Percentiles rank a stretch among this genome's conserved stretches.
Conservation (phyloP, 768 basidiomycete genomes). For the Suillus alpinus region DNA sequence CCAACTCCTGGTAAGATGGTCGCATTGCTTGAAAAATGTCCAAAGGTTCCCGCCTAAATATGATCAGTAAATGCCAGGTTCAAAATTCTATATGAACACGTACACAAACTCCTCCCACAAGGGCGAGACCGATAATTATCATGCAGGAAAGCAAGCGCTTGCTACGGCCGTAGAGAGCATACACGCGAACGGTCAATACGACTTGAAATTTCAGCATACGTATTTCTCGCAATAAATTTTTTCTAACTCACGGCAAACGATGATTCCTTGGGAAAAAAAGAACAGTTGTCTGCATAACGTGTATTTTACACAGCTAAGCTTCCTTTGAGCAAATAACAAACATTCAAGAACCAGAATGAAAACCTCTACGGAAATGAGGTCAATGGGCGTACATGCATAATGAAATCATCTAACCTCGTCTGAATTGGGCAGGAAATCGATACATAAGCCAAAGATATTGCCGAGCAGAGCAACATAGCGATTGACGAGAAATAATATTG, state of each 20-base stretch:
- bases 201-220: not conserved
- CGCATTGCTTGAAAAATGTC: not conserved
- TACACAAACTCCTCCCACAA: not conserved
- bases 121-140: not conserved
- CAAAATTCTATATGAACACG: not conserved
- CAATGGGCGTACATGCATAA: not conserved
- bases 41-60: not conserved
- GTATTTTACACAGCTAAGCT: not conserved
- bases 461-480: constrained; percentile 48
- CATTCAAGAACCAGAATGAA: not conserved
- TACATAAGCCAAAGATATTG: constrained; percentile 28
- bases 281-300: not conserved
- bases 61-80: not conserved
- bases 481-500: constrained; percentile 47
- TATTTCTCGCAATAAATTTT: not conserved
- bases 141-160: not conserved
- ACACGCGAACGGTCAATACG: not conserved
- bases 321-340: not conserved
- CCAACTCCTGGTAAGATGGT: not conserved
- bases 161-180: not conserved
- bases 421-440: constrained; percentile 23
- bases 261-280: not conserved
- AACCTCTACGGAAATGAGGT: not conserved
- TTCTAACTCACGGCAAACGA: not conserved
- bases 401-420: not conserved